Evolutionary conservation across 169 alveolate genomes (phyloP).

Genomic region (Theileria parva): DNA sequence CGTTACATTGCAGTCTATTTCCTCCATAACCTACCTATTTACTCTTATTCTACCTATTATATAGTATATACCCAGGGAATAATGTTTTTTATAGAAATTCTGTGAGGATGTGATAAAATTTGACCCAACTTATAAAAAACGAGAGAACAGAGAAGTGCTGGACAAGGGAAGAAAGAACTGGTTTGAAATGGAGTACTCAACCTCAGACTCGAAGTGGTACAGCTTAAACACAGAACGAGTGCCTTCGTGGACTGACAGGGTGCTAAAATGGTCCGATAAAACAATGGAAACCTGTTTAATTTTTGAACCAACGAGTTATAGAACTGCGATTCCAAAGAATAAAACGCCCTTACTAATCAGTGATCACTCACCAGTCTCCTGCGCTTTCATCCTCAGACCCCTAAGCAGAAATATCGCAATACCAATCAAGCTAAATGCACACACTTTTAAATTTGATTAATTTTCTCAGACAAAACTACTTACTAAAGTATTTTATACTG

Average conservation of each 20-base stretch:
- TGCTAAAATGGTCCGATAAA: constrained; percentile 75
- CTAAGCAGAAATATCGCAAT: constrained; percentile 10
- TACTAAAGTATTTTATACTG: too few relatives aligned
- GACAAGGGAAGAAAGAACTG: constrained; percentile 66
- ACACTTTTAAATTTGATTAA: background rate
- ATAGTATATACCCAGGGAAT: background rate
- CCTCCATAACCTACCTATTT: background rate
- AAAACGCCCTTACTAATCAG: constrained; percentile 69
- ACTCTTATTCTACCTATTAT: background rate
- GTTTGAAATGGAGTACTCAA: constrained; percentile 77
- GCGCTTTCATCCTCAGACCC: constrained; percentile 70
- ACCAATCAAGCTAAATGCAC: constrained; percentile 2
- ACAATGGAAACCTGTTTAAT: constrained; percentile 63
- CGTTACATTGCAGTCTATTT: constrained; percentile 14
- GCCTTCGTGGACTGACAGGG: constrained; percentile 83
- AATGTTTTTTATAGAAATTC: constrained; percentile 60
- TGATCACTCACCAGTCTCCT: constrained; percentile 77
- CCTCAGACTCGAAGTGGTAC: constrained; percentile 80
- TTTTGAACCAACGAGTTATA: constrained; percentile 68
- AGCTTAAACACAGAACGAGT: constrained; percentile 74
- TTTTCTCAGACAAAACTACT: background rate
- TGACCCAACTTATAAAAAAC: constrained; percentile 82
- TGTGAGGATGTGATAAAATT: constrained; percentile 76
- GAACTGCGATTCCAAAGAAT: constrained; percentile 56
- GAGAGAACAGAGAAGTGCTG: constrained; percentile 75